Base-by-base conservation (phyloP, 768 basidiomycete genomes). In the Suillus placidus region DNA sequence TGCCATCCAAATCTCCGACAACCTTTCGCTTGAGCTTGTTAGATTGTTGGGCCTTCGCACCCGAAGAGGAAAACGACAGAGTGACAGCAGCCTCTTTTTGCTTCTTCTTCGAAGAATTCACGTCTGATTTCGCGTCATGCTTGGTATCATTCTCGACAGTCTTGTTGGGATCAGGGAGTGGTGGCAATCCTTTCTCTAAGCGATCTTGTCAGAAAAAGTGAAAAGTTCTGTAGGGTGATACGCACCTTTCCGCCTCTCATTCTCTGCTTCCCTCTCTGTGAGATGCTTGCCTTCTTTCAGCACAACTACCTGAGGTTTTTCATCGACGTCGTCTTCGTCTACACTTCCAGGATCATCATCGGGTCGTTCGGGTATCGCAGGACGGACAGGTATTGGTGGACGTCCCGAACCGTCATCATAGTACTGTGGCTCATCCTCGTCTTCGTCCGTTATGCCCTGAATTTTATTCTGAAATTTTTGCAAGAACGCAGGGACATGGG, bases 271-370 rank as follows among this genome's bases (percentile, higher is more conserved):
- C 63, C 84, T 79, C 67, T 84, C 89, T 2, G 86, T 87, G 51
- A 97, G 81, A 80, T 97, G 95, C 74, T 93, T 96, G 34, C 95
- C 95, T 69, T 90, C 86, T 72, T 86, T 93, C 69, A 97, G 74
- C 10, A 97, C 95, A 4, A 97, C 93, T 9, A 97, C 87, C 73
- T 93, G 92, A 3, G 95, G 95, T 69, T 85, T 88, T 76, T 96
- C 95, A 71, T 95, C 94, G 0, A 74, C 85, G 5, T 81, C 80
- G 65, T 88, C 88, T 64, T 93, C 92, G 61, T 88, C 88, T 14
- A 85, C 91, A 69, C 90, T 91, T 60, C 91, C 90, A 9, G 85
- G 88, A 64, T 92, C 86, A 56, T 86, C 84, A 14, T 81, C 84
- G 0, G 89, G 90, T 40, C 90, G 82, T 71, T 87, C 80, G 12